Conservation (phyloP, 192 early-diverging fungal species). For the Umbelopsis sp. region DNA sequence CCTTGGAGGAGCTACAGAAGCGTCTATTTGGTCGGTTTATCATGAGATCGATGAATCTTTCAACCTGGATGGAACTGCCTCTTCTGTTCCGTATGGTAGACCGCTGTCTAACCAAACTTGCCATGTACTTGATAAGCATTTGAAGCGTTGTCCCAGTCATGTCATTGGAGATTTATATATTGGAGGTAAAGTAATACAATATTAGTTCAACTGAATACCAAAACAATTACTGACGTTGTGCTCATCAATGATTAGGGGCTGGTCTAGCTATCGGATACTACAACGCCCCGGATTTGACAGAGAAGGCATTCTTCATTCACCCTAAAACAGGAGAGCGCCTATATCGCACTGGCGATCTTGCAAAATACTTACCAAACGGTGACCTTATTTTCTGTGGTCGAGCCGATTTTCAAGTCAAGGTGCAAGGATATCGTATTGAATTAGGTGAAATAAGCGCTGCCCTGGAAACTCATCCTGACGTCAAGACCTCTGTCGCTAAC, state of each 20-base stretch:
- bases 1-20: background rate
- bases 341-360: slow-evolving; percentile 40
- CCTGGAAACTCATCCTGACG: slow-evolving; percentile 29
- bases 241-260: slow-evolving; percentile 12
- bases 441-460: slow-evolving; percentile 35
- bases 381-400: slow-evolving; percentile 35
- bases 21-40: background rate
- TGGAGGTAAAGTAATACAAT: background rate
- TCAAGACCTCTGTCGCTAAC: slow-evolving; percentile 31
- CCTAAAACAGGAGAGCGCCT: slow-evolving; percentile 35
- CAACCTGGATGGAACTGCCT: background rate
- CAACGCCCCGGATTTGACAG: slow-evolving; percentile 37
- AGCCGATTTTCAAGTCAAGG: slow-evolving; percentile 41
- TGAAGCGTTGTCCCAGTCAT: background rate
- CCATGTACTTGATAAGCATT: background rate
- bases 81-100: background rate
- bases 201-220: background rate
- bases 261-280: slow-evolving; percentile 44
- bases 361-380: slow-evolving; percentile 31
- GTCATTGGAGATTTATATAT: background rate
- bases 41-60: background rate
- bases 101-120: background rate
- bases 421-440: slow-evolving; percentile 42
- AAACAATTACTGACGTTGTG: background rate
- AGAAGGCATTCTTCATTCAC: slow-evolving; percentile 35